These are phyloP conservation scores for Sophora flavescens DNA, from an alignment of 306 rosid species.

Conservation along the genomic window DNA sequence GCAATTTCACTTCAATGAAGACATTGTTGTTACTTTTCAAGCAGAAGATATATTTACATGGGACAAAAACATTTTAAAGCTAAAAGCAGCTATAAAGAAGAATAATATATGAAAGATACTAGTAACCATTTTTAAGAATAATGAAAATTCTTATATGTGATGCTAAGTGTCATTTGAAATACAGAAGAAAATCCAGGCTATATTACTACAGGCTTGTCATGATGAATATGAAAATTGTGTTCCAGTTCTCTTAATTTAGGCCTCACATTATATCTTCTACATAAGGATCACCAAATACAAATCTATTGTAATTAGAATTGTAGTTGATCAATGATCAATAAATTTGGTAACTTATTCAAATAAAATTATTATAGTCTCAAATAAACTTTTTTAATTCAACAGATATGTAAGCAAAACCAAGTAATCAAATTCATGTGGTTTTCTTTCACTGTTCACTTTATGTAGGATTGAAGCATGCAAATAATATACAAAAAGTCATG, in stretches of 20 bases:
- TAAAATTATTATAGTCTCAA: too few species aligned
- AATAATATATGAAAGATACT: neutral
- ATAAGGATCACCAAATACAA: neutral
- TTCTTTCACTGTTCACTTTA: neutral
- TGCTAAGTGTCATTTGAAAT: slow-evolving; percentile 12
- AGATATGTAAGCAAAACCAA: neutral
- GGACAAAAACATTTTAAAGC: neutral
- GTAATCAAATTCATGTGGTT: neutral
- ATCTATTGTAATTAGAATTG: too few species aligned
- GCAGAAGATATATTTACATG: slow-evolving; percentile 15
- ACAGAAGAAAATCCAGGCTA: neutral
- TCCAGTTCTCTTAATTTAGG: neutral
- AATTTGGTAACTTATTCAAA: neutral
- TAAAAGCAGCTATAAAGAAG: slow-evolving; percentile 14
- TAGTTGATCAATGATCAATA: slow-evolving; percentile 20
- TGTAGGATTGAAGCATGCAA: neutral
- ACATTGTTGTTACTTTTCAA: neutral
- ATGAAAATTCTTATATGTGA: neutral
- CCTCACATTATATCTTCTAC: neutral
- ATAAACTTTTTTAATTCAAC: neutral
- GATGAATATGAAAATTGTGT: neutral
- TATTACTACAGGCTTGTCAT: neutral
- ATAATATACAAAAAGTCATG: slow-evolving; percentile 15
- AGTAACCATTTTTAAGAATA: neutral
- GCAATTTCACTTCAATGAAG: slow-evolving; percentile 15